Evolutionary conservation across 75 land plant species (phyloP), one percentile per base, ranked within the genome.

Genomic region (Adiantum capillusveneris): DNA sequence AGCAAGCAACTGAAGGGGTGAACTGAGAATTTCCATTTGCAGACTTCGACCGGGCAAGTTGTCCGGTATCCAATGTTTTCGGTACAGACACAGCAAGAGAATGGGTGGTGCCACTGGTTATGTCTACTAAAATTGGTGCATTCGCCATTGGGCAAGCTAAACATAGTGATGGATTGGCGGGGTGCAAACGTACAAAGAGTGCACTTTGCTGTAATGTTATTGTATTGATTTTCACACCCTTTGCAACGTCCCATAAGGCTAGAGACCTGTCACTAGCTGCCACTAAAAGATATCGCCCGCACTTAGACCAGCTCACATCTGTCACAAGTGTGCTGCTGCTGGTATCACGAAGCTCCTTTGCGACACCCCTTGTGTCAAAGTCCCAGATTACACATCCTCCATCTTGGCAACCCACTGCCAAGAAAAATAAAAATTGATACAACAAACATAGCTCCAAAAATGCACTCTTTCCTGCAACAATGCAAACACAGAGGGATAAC

Each of bases 301-400:
- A 69, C 62, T 89, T 93, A 14, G 98, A 93, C 98, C 98, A 93
- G 66, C 85, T 90, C 29, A 93, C 90, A 66, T 90, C 89, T 62
- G 98, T 89, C 36, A 93, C 77, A n/a, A 96, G 59, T 41, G 85
- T 73, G 60, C 57, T 49, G 56, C 74, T 65, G 17, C 81, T 83
- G 52, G 78, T 72, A 53, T 89, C 96, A 18, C 81, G 67, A 27
- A 93, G 81, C 66, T 85, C 95, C 71, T 83, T 88, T 12, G 98
- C 83, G 51, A 93, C 77, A 6, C 98, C 98, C 53, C 98, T 67
- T 12, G 98, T 93, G 52, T 85, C 88, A 56, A 93, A 93, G 64
- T 93, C 98, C 98, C 98, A 93, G 13, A 93, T 86, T 21, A 93
- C 65, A 62, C 89, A 88, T 53, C 79, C 65, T 29, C 98, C 98